Evolutionary conservation across 2,329 filamentous ascomycete species (phyloP), one percentile per base, ranked within the genome.

Genomic region (Aspergillus phoenicis): DNA sequence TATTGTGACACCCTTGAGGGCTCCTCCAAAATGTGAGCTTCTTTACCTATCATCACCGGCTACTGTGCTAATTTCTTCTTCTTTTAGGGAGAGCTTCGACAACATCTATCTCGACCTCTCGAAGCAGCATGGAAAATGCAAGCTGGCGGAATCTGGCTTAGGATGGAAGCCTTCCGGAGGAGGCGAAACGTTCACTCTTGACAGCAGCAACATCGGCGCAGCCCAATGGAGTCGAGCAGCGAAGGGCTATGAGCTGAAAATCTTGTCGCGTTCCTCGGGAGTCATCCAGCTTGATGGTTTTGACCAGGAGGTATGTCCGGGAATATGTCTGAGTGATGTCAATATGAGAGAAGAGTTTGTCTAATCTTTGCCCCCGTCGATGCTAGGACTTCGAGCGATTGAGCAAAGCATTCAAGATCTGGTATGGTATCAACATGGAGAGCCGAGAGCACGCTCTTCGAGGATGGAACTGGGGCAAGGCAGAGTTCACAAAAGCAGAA

Each of bases 391-490:
- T 92, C 69, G 95, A 99, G 68, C 91, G 95, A 58, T 82, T 97
- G 13, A 85, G 83, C 79, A 97, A 97, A 77, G 87, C 95, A 68
- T 97, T 99, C 85, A 98, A 97, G 82, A 91, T 94, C 73, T 98
- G 94, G 91, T 99, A 98, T 80, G 95, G 92, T 80, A 90, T 95
- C 71, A 93, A 89, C 71, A 85, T 99, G 61, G 93, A 98, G 76
- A 91, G 87, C 76, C 92, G 91, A 77, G 95, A 99, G 78, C 95
- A 98, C 77, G 93, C 95, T 24, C 82, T 99, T 61, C 88, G 95
- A 69, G 95, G 95, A 59, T 99, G 95, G 95, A 99, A 99, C 77
- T 99, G 95, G 96, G 95, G 95, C 71, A 99, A 98, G 80, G 91
- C 92, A 66, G 95, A 99, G 72, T 97, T 99, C 75, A 89, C 90